Base-by-base conservation (phyloP, 2,329 filamentous ascomycete genomes). In the Fusarium stilboides region DNA sequence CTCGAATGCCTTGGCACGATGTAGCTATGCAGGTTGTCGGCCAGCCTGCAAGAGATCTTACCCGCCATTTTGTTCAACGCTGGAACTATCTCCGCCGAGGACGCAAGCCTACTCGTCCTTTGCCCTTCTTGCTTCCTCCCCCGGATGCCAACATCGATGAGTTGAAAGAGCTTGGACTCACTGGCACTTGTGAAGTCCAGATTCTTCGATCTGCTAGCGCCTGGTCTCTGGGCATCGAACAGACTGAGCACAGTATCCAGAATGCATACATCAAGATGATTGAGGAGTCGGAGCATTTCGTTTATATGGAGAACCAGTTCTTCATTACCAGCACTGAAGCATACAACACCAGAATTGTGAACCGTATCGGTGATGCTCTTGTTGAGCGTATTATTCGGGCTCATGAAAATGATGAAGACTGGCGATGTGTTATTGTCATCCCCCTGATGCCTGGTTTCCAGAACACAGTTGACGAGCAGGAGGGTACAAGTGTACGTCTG, bases 281-380 rank as follows among this genome's bases (percentile, higher is more conserved):
- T 72, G 91, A 96, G 70, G 92, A 95, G 69, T 98, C 94, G 3
- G 94, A 99, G 47, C 96, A 98, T 78, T 97, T 98, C 75, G 93
- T 98, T 52, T 98, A 99, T 80, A 97, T 98, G 70, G 96, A 99
- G 79, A 99, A 99, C 77, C 96, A 99, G 77, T 99, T 98, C 81
- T 99, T 97, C 83, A 92, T 99, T 78, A 97, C 93, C 36, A 97
- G 93, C 71, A 96, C 93, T 51, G 92, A 96, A 75, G 94, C 94
- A 7, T 90, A 97, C 73, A 92, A 92, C 53, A 93, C 92, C 14
- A 93, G 91, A 77, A 96, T 99, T 68, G 88, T 94, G 78, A 99
- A 99, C 79, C 90, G 91, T 70, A 98, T 99, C 71, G 95, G 95
- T 51, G 95, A 98, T 80, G 95, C 96, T 5, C 85, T 99, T 33